phyloP scores from a whole-genome alignment of 345 rosid genomes.

The Syzygium aromaticum region DNA sequence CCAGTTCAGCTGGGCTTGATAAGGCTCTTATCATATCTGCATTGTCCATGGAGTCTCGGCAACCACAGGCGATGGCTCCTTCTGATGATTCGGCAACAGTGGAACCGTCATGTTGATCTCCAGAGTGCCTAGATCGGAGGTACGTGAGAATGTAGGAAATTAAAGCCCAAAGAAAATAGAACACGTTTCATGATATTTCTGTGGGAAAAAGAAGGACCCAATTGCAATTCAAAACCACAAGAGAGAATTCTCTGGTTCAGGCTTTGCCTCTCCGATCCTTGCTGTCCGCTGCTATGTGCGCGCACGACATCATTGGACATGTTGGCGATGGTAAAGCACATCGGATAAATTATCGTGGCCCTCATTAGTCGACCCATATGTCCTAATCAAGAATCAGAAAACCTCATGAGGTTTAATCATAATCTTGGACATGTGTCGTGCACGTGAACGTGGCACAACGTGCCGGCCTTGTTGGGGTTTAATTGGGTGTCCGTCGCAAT shows the following conservation, averaged over 20 bases:
- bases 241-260: background rate
- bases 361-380: background rate
- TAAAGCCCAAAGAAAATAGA: background rate
- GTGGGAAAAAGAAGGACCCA: background rate
- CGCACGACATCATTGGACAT: background rate
- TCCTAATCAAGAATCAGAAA: background rate
- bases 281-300: background rate
- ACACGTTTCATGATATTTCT: background rate
- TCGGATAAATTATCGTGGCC: background rate
- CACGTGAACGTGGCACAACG: background rate
- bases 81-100: background rate
- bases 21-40: no score
- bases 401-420: background rate
- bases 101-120: background rate
- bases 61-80: background rate
- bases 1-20: no score
- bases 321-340: background rate
- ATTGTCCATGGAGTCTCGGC: background rate
- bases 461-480: background rate
- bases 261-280: background rate
- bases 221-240: background rate
- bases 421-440: background rate
- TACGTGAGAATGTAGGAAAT: background rate
- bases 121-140: background rate
- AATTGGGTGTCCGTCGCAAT: background rate